Conservation (phyloP, 306 rosid species). For the Quercus rubra region DNA sequence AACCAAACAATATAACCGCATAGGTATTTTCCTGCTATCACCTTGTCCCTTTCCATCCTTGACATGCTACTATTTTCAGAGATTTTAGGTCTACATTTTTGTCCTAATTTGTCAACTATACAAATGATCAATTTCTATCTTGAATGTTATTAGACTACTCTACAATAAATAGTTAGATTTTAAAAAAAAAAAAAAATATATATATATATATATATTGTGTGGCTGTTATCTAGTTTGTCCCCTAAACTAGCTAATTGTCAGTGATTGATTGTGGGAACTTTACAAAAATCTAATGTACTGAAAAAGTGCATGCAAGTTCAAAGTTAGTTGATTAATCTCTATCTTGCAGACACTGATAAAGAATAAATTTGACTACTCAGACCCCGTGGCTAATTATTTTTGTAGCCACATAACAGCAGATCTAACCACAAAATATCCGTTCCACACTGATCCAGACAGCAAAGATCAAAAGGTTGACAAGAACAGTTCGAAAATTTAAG, state of each 20-base stretch:
- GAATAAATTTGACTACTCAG: slow-evolving; percentile 7
- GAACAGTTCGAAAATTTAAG: not conserved
- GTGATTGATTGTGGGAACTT: not conserved
- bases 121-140: too few species aligned
- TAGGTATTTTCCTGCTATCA: not conserved
- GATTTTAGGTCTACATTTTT: not conserved
- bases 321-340: not conserved
- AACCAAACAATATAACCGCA: slow-evolving; percentile 10
- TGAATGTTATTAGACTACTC: too few species aligned
- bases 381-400: slow-evolving; percentile 1
- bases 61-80: not conserved
- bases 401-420: slow-evolving; percentile 18
- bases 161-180: too few species aligned
- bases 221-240: too few species aligned
- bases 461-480: slow-evolving; percentile 16
- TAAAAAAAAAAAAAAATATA: too few species aligned
- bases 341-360: not conserved
- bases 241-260: too few species aligned
- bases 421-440: not conserved
- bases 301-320: not conserved
- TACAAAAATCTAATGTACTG: not conserved
- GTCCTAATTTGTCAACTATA: too few species aligned
- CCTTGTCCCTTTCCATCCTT: slow-evolving; percentile 4
- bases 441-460: slow-evolving; percentile 8
- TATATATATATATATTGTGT: too few species aligned